Base-by-base conservation (phyloP, 2,329 filamentous ascomycete species). In the Herpotrichia juniperi region DNA sequence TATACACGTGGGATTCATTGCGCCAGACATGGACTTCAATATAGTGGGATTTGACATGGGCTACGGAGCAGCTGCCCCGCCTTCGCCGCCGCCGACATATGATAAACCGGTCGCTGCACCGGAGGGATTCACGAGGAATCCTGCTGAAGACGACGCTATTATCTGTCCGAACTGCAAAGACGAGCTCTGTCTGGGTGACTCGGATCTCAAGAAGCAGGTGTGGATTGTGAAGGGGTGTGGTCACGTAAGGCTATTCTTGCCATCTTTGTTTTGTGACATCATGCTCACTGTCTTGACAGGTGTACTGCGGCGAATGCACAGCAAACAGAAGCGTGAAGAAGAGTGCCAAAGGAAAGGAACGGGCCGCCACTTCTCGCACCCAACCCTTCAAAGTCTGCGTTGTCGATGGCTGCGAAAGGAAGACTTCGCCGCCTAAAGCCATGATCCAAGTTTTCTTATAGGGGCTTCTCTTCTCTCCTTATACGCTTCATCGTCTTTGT, bases 141-240 rank as follows among this genome's bases (percentile, higher is more conserved):
- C 90, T 0, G 83, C 79, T 32, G 87, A 91, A 30, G 86, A 91
- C 14, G 83, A 89, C 31, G 79, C 89, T 0, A 81, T 93, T 2
- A 81, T 96, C 1, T 99, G 94, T 69, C 90, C 93, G 0, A 90
- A 90, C 52, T 99, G 94, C 64, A 87, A 89, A 16, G 83, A 90
- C 52, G 93, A 97, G 74, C 78, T 99, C 14, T 89, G 91, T 5
- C 86, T 88, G 45, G 89, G 92, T 12, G 85, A 85, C 0, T 79
- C 81, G 19, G 79, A 83, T 24, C 69, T 78, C 28, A 92, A 96
- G 74, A 87, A 90, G 67, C 89, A 96, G 64, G 93, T 97, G 56
- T 97, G 93, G 92, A 88, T 94, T 1, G 82, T 94, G 30, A 96
- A 93, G 74, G 83, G 83, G 46, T 99, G 94, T 71, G 94, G 94